Base-by-base conservation (phyloP, 192 early-diverging fungal species). In the Coemansia sp. region DNA sequence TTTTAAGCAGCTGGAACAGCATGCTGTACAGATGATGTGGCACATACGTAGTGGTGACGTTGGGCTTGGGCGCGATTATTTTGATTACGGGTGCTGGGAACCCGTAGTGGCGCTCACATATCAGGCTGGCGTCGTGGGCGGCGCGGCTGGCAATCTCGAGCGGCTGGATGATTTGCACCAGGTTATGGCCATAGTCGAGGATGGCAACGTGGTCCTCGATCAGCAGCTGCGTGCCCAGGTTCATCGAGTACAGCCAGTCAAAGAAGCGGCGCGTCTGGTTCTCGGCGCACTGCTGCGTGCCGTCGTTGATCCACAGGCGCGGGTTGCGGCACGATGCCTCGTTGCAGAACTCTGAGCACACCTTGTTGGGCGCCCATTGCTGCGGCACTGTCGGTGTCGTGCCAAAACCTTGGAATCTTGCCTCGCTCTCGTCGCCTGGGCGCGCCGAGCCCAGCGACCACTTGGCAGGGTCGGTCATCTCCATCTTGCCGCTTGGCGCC, bases 221-320 rank as follows among this genome's bases (percentile, higher is more conserved):
- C 56, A 87, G 66, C 42, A 87, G 76, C 63, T 81, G 82, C n/a
- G 84, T 81, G 25, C 84, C 82, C 18, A 87, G 55, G 59, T 80
- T 85, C 66, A 84, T 80, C 30, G 82, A 77, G 60, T 85, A 85
- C 60, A 87, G 81, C 55, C 81, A 71, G 66, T 87, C 81, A 40
- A 82, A 84, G 67, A 85, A 83, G 4, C 70, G 62, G 28, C 84
- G 77, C 6, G 81, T 80, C 49, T 69, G 81, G 54, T 64, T 75
- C 56, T 81, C 81, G 0, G 71, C 68, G 56, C 73, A 69, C 19
- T 67, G 71, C 51, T 71, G 68, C 8, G 76, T 66, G 24, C 71
- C 62, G 63, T 79, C 75, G 32, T 73, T 69, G 43, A 68, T 60
- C 42, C 75, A 81, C 45, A 72, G 73, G 0, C 71, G 69, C 52